Evolutionary conservation across 2,329 filamentous ascomycete genomes (phyloP).

Genomic region (Sclerotinia borealis): DNA sequence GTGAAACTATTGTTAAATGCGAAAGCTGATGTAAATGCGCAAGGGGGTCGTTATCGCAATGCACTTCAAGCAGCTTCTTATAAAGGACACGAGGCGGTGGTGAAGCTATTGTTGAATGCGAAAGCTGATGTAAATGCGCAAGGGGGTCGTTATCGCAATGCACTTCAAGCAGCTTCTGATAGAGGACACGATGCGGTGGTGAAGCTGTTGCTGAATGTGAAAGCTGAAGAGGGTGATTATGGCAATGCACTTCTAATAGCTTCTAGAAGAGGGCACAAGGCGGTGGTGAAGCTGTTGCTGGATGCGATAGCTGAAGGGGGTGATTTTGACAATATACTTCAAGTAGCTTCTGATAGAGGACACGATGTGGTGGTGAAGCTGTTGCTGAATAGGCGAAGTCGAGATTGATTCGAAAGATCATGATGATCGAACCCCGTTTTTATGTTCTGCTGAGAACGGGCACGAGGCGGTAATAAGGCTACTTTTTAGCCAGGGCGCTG

Average conservation of each 20-base stretch:
- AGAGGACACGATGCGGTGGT: not conserved
- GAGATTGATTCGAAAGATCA: not conserved
- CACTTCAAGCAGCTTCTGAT: not conserved
- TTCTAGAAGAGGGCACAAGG: not conserved
- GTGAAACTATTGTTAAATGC: not conserved
- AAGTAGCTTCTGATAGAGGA: not conserved
- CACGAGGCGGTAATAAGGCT: not conserved
- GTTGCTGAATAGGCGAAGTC: not conserved
- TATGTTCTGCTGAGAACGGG: not conserved
- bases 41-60: not conserved
- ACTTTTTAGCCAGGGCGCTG: not conserved
- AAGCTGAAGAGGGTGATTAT: not conserved
- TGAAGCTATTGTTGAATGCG: not conserved
- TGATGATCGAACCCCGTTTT: not conserved
- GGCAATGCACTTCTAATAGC: not conserved
- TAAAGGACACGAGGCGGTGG: not conserved
- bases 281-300: not conserved
- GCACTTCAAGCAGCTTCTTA: not conserved
- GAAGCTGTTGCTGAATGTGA: not conserved
- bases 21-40: not conserved
- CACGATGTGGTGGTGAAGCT: not conserved
- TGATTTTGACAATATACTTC: not conserved
- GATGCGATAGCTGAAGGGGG: not conserved
- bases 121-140: constrained; percentile 3
- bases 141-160: not conserved